A percentile compares a stretch with the other conserved stretches of the same genome.
These are phyloP conservation scores for Lachancea quebecensis DNA, from an alignment of 805 yeast genomes.

Conservation along the genomic window DNA sequence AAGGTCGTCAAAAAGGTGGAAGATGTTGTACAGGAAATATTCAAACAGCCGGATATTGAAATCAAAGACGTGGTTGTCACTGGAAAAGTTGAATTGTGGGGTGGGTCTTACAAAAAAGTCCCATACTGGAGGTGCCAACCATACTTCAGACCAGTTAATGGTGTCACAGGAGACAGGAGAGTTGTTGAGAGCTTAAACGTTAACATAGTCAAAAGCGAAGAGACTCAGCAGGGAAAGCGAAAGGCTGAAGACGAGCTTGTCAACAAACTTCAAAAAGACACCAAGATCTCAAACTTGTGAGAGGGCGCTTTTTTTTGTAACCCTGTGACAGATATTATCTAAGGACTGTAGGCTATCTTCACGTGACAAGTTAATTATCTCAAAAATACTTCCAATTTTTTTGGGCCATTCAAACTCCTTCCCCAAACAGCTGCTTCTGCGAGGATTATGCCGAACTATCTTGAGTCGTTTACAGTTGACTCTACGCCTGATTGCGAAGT, in stretches of 20 bases:
- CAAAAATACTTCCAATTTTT: too few species aligned
- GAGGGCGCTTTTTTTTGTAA: not conserved
- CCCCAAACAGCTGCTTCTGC: not conserved
- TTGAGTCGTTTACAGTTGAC: constrained; percentile 13
- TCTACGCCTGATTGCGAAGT: constrained; percentile 12
- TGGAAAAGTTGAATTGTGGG: constrained; percentile 62
- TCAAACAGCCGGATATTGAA: constrained; percentile 42
- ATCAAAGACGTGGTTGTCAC: constrained; percentile 47
- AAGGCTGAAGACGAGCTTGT: constrained; percentile 5
- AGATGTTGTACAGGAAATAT: constrained; percentile 50
- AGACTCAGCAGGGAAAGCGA: not conserved
- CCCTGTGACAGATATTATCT: not conserved
- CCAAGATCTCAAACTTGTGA: constrained; percentile 13
- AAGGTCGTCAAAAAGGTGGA: constrained; percentile 61
- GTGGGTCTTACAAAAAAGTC: constrained; percentile 69
- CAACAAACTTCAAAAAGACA: constrained; percentile 1
- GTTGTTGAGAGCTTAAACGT: constrained; percentile 22
- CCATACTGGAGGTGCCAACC: constrained; percentile 99
- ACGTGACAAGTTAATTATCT: too few species aligned
- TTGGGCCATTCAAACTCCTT: too few species aligned
- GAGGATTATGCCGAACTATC: not conserved
- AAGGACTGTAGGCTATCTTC: not conserved
- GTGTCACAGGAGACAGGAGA: constrained; percentile 49
- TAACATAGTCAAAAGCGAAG: constrained; percentile 9
- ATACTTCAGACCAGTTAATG: constrained; percentile 82